Conservation (phyloP, 768 basidiomycete species). For the Fistulinella prunicolor region DNA sequence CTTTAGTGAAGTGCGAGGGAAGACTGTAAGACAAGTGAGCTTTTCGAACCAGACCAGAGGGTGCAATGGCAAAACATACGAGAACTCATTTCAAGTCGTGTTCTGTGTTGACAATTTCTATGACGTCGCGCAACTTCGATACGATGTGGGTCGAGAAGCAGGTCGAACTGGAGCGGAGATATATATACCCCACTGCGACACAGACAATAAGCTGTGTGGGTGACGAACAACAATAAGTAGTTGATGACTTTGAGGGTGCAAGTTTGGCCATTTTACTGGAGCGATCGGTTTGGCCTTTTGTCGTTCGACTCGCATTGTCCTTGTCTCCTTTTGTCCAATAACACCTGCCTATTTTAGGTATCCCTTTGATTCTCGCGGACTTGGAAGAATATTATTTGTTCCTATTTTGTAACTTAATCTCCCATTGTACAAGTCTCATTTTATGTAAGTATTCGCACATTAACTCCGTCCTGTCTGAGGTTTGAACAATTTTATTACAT, state of each 20-base stretch:
- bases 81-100: conserved; percentile 21
- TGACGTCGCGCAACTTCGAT: background rate
- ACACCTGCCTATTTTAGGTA: conserved; percentile 16
- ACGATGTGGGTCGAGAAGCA: background rate
- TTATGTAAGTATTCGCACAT: too few relatives aligned
- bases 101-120: conserved; percentile 1
- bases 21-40: conserved; percentile 17
- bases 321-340: conserved; percentile 25
- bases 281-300: conserved; percentile 22
- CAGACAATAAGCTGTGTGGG: conserved; percentile 10
- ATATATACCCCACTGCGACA: conserved; percentile 20
- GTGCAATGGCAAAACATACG: conserved; percentile 12
- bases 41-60: background rate
- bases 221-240: conserved; percentile 17
- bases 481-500: too few relatives aligned
- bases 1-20: conserved; percentile 24
- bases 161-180: background rate
- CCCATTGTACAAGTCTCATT: conserved; percentile 1
- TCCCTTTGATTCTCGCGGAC: conserved; percentile 21
- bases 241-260: background rate
- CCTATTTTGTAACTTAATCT: conserved; percentile 6
- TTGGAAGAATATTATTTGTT: conserved; percentile 11
- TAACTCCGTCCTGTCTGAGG: too few relatives aligned
- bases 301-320: conserved; percentile 23
- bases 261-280: conserved; percentile 8